phyloP scores from a whole-genome alignment of 257 asterid species.

The Verbena officinalis region DNA sequence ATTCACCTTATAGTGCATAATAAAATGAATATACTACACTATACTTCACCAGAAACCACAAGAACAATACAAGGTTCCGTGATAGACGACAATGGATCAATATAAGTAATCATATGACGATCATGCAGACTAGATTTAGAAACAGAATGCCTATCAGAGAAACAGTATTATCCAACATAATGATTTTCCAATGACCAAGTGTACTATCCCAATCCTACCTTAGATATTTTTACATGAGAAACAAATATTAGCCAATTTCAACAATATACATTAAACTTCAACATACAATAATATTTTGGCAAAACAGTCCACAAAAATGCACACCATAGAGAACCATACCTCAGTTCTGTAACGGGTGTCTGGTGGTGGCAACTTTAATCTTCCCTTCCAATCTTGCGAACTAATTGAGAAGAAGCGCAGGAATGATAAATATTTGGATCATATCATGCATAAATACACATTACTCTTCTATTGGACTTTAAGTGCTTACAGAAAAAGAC shows the following conservation, averaged over 20 bases:
- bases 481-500: too few species aligned
- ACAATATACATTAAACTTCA: not conserved
- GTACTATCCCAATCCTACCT: slow-evolving; percentile 5
- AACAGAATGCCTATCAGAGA: not conserved
- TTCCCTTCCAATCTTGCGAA: slow-evolving; percentile 77
- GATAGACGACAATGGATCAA: not conserved
- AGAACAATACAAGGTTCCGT: not conserved
- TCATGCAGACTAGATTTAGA: not conserved
- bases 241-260: slow-evolving; percentile 7
- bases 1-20: not conserved
- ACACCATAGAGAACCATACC: slow-evolving; percentile 37
- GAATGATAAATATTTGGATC: slow-evolving; percentile 12
- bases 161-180: not conserved
- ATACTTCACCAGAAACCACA: not conserved
- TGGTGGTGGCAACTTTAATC: slow-evolving; percentile 52
- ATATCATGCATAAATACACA: not conserved
- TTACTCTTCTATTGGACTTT: too few species aligned
- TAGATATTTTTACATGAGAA: not conserved
- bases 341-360: slow-evolving; percentile 75
- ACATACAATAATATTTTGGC: not conserved
- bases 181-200: not conserved
- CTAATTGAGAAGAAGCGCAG: slow-evolving; percentile 36
- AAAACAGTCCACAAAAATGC: not conserved
- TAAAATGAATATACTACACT: not conserved
- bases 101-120: not conserved